These are phyloP conservation scores for Akanthomyces muscarius DNA, from an alignment of 2,329 filamentous ascomycete species.

Conservation along the genomic window DNA sequence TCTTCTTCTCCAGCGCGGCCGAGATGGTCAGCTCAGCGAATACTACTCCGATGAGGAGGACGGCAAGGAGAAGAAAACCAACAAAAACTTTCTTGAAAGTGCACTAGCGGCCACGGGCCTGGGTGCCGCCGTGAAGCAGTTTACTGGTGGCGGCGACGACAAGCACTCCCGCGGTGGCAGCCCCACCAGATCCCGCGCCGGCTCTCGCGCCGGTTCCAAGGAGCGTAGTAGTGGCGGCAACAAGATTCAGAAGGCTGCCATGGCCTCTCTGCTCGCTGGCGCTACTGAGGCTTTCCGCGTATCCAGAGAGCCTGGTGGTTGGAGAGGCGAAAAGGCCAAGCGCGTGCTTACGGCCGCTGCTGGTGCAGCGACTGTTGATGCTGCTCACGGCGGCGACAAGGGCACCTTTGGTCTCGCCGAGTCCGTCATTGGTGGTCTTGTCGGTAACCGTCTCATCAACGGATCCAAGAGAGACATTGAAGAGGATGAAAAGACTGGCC, in stretches of 20 bases:
- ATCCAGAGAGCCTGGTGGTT: conserved; percentile 81
- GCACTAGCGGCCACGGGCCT: conserved; percentile 59
- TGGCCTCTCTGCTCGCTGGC: conserved; percentile 84
- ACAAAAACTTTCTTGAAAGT: conserved; percentile 61
- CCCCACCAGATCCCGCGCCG: conserved; percentile 42
- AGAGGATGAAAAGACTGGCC: conserved; percentile 54
- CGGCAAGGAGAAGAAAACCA: conserved; percentile 53
- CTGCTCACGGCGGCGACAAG: conserved; percentile 66
- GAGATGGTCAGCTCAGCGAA: conserved; percentile 48
- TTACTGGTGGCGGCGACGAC: conserved; percentile 46
- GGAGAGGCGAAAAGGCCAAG: conserved; percentile 88
- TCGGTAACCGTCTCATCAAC: conserved; percentile 81
- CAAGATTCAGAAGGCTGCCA: conserved; percentile 80
- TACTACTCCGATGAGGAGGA: conserved; percentile 58
- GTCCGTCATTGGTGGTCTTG: conserved; percentile 82
- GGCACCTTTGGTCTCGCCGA: conserved; percentile 82
- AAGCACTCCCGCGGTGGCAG: conserved; percentile 42
- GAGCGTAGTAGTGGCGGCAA: conserved; percentile 42
- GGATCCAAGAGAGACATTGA: conserved; percentile 66
- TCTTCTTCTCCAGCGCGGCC: conserved; percentile 50
- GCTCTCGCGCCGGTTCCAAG: conserved; percentile 52
- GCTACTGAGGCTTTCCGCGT: conserved; percentile 89
- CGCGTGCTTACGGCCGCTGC: conserved; percentile 83
- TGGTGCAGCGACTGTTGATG: conserved; percentile 82
- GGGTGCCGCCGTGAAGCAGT: conserved; percentile 57